phyloP scores from a whole-genome alignment of 1,284 basidiomycete species.

The Cutaneotrichosporon dermatis region DNA sequence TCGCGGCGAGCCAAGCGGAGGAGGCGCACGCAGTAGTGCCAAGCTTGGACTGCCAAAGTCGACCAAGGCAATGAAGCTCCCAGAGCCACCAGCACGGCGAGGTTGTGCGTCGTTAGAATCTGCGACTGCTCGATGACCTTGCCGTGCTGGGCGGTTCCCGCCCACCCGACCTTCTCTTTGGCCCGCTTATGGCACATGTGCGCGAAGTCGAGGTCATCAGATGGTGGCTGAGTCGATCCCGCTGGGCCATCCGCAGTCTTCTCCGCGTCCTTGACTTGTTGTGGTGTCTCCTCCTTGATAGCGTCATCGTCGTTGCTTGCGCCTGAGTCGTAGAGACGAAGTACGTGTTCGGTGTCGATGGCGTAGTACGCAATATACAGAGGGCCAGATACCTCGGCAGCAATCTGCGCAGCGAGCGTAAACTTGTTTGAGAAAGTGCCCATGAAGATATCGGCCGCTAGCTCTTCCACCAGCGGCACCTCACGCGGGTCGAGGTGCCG shows the following conservation, averaged over 20 bases:
- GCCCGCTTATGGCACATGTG: neutral
- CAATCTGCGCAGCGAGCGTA: neutral
- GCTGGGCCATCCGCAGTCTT: neutral
- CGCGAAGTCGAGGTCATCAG: neutral
- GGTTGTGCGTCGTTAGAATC: conserved; percentile 14
- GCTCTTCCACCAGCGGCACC: conserved; percentile 5
- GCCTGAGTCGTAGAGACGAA: neutral
- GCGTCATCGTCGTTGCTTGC: neutral
- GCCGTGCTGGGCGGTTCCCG: neutral
- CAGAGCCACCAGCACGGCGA: neutral
- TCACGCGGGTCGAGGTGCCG: neutral
- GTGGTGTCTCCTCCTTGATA: neutral
- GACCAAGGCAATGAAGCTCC: conserved; percentile 2
- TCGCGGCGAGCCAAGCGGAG: neutral
- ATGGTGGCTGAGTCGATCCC: neutral
- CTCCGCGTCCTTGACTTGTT: neutral
- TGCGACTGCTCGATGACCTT: conserved; percentile 12
- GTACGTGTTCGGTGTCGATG: neutral
- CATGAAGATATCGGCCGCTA: conserved; percentile 12
- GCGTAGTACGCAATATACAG: conserved; percentile 5
- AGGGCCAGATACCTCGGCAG: neutral
- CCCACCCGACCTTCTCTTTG: neutral
- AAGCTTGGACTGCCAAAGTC: neutral
- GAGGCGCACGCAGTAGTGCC: neutral
- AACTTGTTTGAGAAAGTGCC: conserved; percentile 10